phyloP scores from a whole-genome alignment of 2,329 filamentous ascomycete species.

The Pezicula radicicola region DNA sequence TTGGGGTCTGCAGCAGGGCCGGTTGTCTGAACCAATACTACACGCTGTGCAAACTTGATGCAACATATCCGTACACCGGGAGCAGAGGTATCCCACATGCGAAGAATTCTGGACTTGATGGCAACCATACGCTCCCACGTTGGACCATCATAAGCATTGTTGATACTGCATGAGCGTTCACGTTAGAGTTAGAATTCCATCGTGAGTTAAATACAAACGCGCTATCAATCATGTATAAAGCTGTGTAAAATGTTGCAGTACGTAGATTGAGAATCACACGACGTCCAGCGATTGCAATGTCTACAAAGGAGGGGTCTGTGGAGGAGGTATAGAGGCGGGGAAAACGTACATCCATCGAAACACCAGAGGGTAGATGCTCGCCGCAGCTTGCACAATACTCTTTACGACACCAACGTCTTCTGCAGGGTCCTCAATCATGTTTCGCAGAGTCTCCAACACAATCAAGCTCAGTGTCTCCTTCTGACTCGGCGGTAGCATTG shows the following conservation, averaged over 20 bases:
- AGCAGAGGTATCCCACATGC: constrained; percentile 78
- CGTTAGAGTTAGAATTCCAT: constrained; percentile 19
- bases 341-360: constrained; percentile 89
- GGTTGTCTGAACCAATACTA: constrained; percentile 89
- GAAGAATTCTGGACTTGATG: constrained; percentile 86
- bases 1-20: constrained; percentile 77
- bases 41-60: constrained; percentile 94
- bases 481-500: constrained; percentile 70
- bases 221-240: too few species aligned
- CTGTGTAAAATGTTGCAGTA: background rate
- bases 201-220: background rate
- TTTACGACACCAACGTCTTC: constrained; percentile 80
- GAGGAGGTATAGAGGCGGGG: constrained; percentile 8
- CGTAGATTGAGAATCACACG: background rate
- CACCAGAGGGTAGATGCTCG: constrained; percentile 89
- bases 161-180: constrained; percentile 58
- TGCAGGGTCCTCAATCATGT: constrained; percentile 65
- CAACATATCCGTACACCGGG: constrained; percentile 85
- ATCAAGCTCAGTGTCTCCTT: constrained; percentile 78
- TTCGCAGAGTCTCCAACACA: constrained; percentile 74
- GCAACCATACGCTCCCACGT: constrained; percentile 85
- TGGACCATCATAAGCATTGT: constrained; percentile 75
- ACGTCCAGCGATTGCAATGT: constrained; percentile 12
- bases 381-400: constrained; percentile 81
- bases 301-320: constrained; percentile 4